Evolutionary conservation across 2,329 filamentous ascomycete genomes (phyloP).

Genomic region (Whalleya microplaca): DNA sequence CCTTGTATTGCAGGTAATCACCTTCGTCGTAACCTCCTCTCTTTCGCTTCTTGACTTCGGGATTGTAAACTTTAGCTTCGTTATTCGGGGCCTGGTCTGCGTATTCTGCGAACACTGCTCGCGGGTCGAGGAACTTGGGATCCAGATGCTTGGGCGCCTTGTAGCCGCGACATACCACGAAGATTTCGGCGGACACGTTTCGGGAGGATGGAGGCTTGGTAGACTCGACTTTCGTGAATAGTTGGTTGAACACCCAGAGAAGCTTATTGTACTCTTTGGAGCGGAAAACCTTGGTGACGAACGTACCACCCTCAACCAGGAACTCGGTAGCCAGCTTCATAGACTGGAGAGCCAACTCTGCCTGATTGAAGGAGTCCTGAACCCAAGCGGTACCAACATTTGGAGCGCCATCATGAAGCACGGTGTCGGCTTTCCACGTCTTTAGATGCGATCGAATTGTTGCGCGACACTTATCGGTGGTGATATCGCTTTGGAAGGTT

Average conservation of each 20-base stretch:
- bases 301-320: constrained; percentile 83
- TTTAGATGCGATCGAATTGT: constrained; percentile 90
- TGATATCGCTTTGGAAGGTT: constrained; percentile 97
- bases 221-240: constrained; percentile 93
- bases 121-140: constrained; percentile 87
- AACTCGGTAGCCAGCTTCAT: constrained; percentile 96
- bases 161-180: constrained; percentile 93
- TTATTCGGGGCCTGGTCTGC: constrained; percentile 86
- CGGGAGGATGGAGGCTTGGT: constrained; percentile 95
- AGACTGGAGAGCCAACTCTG: constrained; percentile 86
- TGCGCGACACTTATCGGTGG: constrained; percentile 91
- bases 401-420: constrained; percentile 94
- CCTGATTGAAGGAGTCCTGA: constrained; percentile 97
- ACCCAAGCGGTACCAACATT: constrained; percentile 98
- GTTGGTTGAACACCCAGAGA: constrained; percentile 96
- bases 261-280: constrained; percentile 96
- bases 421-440: constrained; percentile 93
- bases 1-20: constrained; percentile 90
- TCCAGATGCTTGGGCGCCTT: constrained; percentile 95
- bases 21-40: constrained; percentile 97
- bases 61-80: constrained; percentile 97
- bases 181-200: constrained; percentile 97
- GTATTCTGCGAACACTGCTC: constrained; percentile 91
- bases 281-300: constrained; percentile 96
- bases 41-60: constrained; percentile 96